These are phyloP conservation scores for Conidiobolus incongruus DNA, from an alignment of 371 early-diverging fungal genomes.

Conservation along the genomic window DNA sequence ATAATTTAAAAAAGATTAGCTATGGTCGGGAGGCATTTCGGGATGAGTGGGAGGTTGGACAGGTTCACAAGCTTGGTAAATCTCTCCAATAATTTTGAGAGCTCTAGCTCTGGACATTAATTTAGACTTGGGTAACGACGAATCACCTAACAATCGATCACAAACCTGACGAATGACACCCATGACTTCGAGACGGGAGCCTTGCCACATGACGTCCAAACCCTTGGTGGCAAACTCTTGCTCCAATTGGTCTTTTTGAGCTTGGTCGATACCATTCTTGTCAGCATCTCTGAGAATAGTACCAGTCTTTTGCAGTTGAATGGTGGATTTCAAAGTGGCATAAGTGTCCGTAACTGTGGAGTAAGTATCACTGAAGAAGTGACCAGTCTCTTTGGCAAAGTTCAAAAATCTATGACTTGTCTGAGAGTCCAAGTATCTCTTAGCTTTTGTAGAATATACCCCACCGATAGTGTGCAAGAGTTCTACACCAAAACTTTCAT, in stretches of 20 bases:
- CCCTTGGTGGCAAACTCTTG: conserved; percentile 52
- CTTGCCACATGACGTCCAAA: conserved; percentile 80
- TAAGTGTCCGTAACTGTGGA: conserved; percentile 52
- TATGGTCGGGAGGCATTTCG: too few relatives aligned
- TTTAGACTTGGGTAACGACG: conserved; percentile 19
- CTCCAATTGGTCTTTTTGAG: conserved; percentile 33
- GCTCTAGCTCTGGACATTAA: conserved; percentile 35
- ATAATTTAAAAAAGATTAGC: too few relatives aligned
- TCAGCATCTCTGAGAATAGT: conserved; percentile 71
- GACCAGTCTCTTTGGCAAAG: conserved; percentile 4
- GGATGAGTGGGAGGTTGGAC: too few relatives aligned
- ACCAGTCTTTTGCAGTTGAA: conserved; percentile 74
- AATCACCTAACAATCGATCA: conserved; percentile 52
- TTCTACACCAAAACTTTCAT: conserved; percentile 78
- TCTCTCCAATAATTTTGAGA: conserved; percentile 43
- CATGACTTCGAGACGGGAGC: conserved; percentile 84
- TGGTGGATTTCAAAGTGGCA: conserved; percentile 65
- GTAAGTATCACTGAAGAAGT: conserved; percentile 1
- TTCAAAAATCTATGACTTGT: not conserved
- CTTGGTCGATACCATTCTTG: conserved; percentile 38
- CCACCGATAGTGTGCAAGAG: conserved; percentile 78
- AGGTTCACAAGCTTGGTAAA: conserved; percentile 35
- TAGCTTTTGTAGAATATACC: conserved; percentile 66
- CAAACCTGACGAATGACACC: conserved; percentile 78
- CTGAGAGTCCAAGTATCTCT: conserved; percentile 35